phyloP scores from a whole-genome alignment of 257 asterid genomes.

The Euphrasia confusa region DNA sequence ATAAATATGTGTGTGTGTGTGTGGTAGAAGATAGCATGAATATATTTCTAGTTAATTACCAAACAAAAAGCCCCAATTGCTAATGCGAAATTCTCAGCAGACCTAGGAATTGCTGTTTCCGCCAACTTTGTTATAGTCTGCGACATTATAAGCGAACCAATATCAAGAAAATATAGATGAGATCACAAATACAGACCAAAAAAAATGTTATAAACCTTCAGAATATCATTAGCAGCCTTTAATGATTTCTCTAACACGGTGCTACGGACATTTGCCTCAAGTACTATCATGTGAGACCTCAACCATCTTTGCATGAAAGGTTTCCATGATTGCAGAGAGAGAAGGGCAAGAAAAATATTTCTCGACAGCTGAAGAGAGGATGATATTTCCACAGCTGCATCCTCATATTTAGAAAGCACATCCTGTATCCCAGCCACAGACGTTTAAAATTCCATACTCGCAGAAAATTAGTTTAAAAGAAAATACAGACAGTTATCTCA shows the following conservation, averaged over 20 bases:
- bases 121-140: conserved; percentile 63
- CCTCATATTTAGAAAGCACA: conserved; percentile 58
- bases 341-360: conserved; percentile 69
- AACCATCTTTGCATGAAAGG: conserved; percentile 92
- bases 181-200: conserved; percentile 11
- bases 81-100: conserved; percentile 84
- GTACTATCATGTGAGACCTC: conserved; percentile 58
- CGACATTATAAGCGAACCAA: conserved; percentile 20
- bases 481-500: conserved; percentile 36
- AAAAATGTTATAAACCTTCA: conserved; percentile 52
- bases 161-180: conserved; percentile 14
- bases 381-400: conserved; percentile 61
- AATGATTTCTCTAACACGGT: conserved; percentile 51
- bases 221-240: conserved; percentile 69
- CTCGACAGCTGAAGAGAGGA: conserved; percentile 80
- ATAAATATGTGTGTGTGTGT: not conserved
- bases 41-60: conserved; percentile 37
- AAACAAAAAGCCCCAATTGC: conserved; percentile 86
- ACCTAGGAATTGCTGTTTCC: conserved; percentile 67
- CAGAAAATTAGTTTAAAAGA: conserved; percentile 13
- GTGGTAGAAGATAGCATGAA: not conserved
- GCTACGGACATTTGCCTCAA: conserved; percentile 52
- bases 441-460: conserved; percentile 23
- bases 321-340: conserved; percentile 93
- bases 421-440: conserved; percentile 47